Base-by-base conservation (phyloP, 352 stramenopile genomes). In the Globisporangium barbulae region DNA sequence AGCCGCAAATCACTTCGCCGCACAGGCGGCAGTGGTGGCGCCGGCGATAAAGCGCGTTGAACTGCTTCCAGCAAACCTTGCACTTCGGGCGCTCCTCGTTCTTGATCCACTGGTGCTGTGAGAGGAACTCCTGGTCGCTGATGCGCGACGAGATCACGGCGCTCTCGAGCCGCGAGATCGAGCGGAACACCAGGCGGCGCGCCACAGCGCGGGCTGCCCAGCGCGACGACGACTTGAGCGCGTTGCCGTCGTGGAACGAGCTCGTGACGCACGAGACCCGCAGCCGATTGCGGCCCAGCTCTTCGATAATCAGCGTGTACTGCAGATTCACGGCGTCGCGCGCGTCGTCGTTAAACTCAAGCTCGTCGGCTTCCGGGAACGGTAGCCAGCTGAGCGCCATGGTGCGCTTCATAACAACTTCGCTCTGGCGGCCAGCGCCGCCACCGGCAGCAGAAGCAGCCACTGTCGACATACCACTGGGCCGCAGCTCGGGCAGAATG, bases 21-120 rank as follows among this genome's bases (percentile, higher is more conserved):
- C 81, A 90, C 5, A 90, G 57, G 2, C 81, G 79, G 60, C 81
- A 90, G 55, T 90, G 81, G 64, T 90, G 81, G 7, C 81, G 77
- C 2, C 81, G 70, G 0, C 79, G 77, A 33, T 81, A 84, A 33
- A 89, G 52, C 48, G 74, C 61, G 53, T 87, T 78, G 53, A 90
- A 90, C 1, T 66, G 61, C 65, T 90, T 89, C 77, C 78, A 85
- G 65, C 81, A 90, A 33, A 88, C 78, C 25, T 89, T 76, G 53
- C 81, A 90, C 25, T 64, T 54, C 15, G 61, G 49, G 17, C 81
- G 78, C 19, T 88, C 79, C 41, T 89, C 69, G 58, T 90, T 87
- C 49, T 80, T 78, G 7, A 90, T 73, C 81, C 81, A 90, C 50
- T 88, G 68, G 37, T 87, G 73, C 12, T 68, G 81, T 4, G 70